Evolutionary conservation across 768 basidiomycete genomes (phyloP), one percentile per base, ranked within the genome.

Genomic region (Tylopilus balloui): DNA sequence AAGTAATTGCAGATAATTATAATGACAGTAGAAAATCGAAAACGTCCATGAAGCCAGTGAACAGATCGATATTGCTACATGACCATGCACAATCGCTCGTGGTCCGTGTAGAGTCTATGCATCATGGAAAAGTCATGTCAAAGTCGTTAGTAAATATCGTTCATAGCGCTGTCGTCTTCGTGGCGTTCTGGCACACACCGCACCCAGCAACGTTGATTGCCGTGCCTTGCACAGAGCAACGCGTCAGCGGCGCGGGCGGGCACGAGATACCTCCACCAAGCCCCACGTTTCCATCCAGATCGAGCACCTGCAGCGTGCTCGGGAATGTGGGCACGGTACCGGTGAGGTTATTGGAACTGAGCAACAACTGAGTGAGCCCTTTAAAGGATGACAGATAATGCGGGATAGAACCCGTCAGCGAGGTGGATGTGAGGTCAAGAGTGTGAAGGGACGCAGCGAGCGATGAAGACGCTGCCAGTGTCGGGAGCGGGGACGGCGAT

Each of bases 361-460:
- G 68, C 36, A 75, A 61, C 13, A 76, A 57, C 48, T 73, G 71
- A 0, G 58, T 60, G 17, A 76, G 69, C 1, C 63, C 54, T 17
- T 56, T 58, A 20, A 73, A 59, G 17, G 70, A 65, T 8, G 68
- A 66, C 25, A 76, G 46, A 6, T 59, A 34, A 7, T 55, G 45
- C 2, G 73, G 71, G 31, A 75, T 70, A 36, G 62, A 47, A n/a
- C 69, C 69, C 2, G 67, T 63, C n/a, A 75, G 63, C 6, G 66
- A 69, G 2, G 71, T 73, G 2, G 68, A 66, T 10, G 71, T 71
- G 20, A 75, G 61, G 25, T 75, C 72, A 15, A 75, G 64, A 3
- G 66, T 65, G 20, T 62, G 64, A 25, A 75, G 45, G 13, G 71
- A 72, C 0, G 58, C 44, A 8, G 60, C 60, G 3, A 74, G 59